Evolutionary conservation across 2,329 filamentous ascomycete genomes (phyloP).

Genomic region (Penicillium sclerotigenum): DNA sequence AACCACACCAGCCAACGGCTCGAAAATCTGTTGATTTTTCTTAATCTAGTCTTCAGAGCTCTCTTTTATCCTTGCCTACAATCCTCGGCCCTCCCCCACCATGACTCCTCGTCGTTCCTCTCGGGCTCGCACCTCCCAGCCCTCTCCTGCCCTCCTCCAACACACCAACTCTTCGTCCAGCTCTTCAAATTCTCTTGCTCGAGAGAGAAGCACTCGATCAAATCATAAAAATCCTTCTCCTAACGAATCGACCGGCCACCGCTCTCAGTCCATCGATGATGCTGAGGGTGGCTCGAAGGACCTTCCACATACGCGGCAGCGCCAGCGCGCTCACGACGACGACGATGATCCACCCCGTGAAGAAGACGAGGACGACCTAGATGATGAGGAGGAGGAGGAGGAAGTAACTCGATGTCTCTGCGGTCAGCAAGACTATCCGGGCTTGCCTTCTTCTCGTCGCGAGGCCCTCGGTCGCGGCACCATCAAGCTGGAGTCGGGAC

Average conservation of each 20-base stretch:
- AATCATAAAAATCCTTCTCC: conserved; percentile 70
- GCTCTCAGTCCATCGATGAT: conserved; percentile 55
- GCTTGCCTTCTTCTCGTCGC: conserved; percentile 62
- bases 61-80: conserved; percentile 12
- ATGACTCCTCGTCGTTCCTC: conserved; percentile 84
- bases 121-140: conserved; percentile 77
- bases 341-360: conserved; percentile 56
- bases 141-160: conserved; percentile 64
- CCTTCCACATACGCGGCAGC: conserved; percentile 68
- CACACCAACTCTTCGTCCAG: conserved; percentile 75
- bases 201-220: conserved; percentile 71
- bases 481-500: conserved; percentile 57
- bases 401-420: conserved; percentile 95
- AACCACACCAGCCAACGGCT: conserved; percentile 8
- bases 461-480: conserved; percentile 51
- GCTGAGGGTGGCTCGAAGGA: conserved; percentile 53
- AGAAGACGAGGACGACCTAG: conserved; percentile 61
- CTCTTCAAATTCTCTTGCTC: conserved; percentile 66
- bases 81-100: conserved; percentile 20
- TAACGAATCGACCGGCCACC: conserved; percentile 66
- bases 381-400: conserved; percentile 78
- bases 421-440: conserved; percentile 90
- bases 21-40: conserved; percentile 2
- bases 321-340: conserved; percentile 70
- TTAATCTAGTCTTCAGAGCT: conserved; percentile 4